These are phyloP conservation scores for Calonectria honghensis DNA, from an alignment of 2,329 filamentous ascomycete genomes.

Conservation along the genomic window DNA sequence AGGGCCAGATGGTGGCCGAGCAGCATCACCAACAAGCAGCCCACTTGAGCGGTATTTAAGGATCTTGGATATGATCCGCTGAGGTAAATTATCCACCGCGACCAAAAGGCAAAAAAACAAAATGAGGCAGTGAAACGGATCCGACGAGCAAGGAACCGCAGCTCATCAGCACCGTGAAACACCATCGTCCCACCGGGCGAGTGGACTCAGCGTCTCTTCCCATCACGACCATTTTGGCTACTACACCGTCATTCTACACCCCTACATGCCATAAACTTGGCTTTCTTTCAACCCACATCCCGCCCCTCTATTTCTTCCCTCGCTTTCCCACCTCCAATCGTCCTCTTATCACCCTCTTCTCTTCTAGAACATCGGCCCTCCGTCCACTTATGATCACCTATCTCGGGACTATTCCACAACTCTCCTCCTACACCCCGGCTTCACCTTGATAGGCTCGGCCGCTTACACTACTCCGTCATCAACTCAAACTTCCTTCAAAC, in stretches of 20 bases:
- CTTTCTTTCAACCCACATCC: not conserved
- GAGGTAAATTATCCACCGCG: conserved; percentile 28
- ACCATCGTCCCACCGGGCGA: conserved; percentile 43
- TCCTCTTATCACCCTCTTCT: conserved; percentile 11
- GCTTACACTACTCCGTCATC: conserved; percentile 36
- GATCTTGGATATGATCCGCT: conserved; percentile 9
- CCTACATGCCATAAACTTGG: conserved; percentile 12
- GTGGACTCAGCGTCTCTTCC: conserved; percentile 31
- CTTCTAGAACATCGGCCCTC: conserved; percentile 9
- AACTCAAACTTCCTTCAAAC: conserved; percentile 2
- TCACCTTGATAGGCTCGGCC: conserved; percentile 19
- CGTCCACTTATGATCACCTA: conserved; percentile 20
- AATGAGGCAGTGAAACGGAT: conserved; percentile 30
- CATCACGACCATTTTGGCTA: conserved; percentile 22
- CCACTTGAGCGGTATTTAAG: conserved; percentile 18
- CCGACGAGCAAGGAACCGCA: conserved; percentile 28
- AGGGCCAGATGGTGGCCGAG: not conserved
- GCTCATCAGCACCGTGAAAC: conserved; percentile 40
- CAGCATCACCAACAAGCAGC: conserved; percentile 17
- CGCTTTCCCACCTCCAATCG: not conserved
- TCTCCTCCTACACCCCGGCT: conserved; percentile 13
- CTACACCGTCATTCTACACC: conserved; percentile 29
- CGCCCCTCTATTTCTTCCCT: conserved; percentile 21
- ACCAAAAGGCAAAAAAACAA: conserved; percentile 24
- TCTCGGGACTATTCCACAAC: conserved; percentile 6